These are phyloP conservation scores for Diaporthe sp. DNA, from an alignment of 2,329 filamentous ascomycete genomes.

Conservation along the genomic window DNA sequence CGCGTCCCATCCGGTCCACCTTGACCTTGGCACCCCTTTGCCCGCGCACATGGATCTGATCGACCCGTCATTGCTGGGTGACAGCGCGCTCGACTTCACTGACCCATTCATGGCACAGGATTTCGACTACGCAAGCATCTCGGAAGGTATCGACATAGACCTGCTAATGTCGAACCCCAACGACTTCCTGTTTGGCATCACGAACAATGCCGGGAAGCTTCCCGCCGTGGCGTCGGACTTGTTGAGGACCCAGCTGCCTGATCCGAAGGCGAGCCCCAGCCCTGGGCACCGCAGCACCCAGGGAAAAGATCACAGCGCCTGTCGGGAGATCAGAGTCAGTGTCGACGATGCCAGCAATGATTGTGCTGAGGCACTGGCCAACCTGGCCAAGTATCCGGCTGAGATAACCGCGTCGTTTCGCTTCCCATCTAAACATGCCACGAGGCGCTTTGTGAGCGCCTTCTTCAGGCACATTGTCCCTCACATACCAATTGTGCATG, in stretches of 20 bases:
- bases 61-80: background rate
- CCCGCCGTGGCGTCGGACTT: background rate
- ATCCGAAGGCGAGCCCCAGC: background rate
- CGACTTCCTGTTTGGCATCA: background rate
- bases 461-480: background rate
- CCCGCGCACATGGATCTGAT: background rate
- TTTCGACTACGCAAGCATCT: background rate
- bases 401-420: background rate
- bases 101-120: background rate
- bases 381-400: background rate
- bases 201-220: background rate
- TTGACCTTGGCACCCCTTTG: background rate
- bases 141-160: background rate
- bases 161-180: background rate
- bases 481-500: background rate
- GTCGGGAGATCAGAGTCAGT: background rate
- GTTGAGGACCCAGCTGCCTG: background rate
- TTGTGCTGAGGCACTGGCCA: background rate
- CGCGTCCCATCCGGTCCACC: background rate
- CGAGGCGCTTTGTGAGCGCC: slow-evolving; percentile 2
- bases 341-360: background rate
- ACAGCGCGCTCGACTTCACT: background rate
- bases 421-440: background rate
- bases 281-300: background rate
- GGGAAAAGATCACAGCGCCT: background rate